phyloP scores from a whole-genome alignment of 176 grass and related monocot species.

The Chloris gayana region DNA sequence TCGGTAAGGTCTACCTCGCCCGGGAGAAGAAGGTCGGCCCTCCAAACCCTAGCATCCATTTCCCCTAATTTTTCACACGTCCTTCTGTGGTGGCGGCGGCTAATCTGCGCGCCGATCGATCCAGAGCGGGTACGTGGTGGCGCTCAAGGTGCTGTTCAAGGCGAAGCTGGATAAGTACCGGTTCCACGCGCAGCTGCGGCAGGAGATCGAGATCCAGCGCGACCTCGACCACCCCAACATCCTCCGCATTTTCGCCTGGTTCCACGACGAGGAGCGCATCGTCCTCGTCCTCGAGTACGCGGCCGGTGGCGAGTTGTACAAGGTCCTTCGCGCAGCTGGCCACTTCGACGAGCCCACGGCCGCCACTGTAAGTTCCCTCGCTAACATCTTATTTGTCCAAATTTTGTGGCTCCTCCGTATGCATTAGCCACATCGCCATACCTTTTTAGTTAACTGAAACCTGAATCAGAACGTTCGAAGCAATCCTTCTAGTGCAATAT shows the following conservation, averaged over 20 bases:
- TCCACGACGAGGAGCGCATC: conserved; percentile 70
- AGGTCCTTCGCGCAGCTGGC: conserved; percentile 64
- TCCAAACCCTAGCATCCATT: not conserved
- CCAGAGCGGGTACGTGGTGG: conserved; percentile 88
- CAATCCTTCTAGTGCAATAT: too few species aligned
- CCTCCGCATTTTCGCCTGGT: conserved; percentile 92
- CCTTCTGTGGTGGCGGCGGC: too few species aligned
- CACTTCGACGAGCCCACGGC: conserved; percentile 69
- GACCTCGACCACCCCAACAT: conserved; percentile 90
- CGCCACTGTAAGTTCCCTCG: conserved; percentile 59
- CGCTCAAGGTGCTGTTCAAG: conserved; percentile 85
- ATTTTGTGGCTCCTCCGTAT: not conserved
- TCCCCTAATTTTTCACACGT: not conserved
- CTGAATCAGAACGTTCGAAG: not conserved
- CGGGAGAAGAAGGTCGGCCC: conserved; percentile 66
- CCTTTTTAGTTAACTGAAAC: not conserved
- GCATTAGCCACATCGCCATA: not conserved
- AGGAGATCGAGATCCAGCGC: conserved; percentile 91
- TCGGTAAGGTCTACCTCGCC: conserved; percentile 80
- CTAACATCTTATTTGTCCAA: not conserved
- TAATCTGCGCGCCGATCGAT: conserved; percentile 3
- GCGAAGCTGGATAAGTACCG: conserved; percentile 51
- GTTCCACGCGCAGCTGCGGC: conserved; percentile 63
- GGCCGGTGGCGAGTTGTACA: conserved; percentile 74
- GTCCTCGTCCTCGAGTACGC: conserved; percentile 90